These are phyloP conservation scores for Globisporangium megalacanthum DNA, from an alignment of 352 stramenopile species.

Conservation along the genomic window DNA sequence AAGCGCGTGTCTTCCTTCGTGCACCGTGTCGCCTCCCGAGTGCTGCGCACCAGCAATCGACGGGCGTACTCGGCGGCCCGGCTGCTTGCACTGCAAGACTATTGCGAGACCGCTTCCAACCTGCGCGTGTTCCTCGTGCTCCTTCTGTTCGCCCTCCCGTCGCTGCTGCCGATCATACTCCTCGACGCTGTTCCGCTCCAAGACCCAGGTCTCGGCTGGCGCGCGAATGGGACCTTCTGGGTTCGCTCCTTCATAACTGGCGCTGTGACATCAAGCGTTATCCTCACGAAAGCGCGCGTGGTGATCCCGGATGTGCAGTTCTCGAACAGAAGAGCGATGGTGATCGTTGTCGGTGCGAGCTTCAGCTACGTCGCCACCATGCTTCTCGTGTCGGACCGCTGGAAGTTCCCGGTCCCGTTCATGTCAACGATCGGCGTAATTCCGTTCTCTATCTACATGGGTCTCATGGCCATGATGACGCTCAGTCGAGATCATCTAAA, in stretches of 20 bases:
- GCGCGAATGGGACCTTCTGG: no score
- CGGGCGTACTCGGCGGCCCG: background rate
- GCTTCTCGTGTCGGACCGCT: background rate
- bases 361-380: background rate
- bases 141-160: background rate
- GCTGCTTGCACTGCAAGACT: background rate
- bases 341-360: background rate
- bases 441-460: background rate
- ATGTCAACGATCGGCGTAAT: background rate
- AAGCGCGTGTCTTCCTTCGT: no score
- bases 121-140: background rate
- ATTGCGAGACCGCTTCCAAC: background rate
- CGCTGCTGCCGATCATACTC: no score
- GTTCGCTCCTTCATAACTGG: no score
- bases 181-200: no score
- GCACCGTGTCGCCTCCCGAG: no score
- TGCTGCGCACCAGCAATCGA: background rate
- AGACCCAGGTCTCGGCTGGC: no score
- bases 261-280: no score
- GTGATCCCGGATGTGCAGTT: no score
- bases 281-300: no score
- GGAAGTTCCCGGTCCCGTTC: slow-evolving; percentile 10
- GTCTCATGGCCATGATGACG: background rate
- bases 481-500: background rate
- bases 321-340: no score